Base-by-base conservation (phyloP, 306 rosid species). In the Pyrus betulifolia region DNA sequence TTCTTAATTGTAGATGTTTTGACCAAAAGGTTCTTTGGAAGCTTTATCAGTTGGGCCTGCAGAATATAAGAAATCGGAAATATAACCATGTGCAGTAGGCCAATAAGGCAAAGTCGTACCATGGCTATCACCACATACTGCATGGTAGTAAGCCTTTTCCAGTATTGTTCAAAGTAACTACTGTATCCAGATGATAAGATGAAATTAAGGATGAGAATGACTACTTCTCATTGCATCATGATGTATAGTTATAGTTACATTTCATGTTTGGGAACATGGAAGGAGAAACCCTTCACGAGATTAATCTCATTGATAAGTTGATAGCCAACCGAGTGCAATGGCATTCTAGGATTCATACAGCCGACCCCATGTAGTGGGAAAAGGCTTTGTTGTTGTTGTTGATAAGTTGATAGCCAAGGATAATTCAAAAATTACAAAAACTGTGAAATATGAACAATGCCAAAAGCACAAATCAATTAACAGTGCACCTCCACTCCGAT, bases 1-100 rank as follows among this genome's bases (percentile, higher is more conserved):
- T 90, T 88, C 84, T 87, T 88, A 21, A 95, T 88, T 62, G 84
- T 81, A 22, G 90, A 45, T 31, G 88, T 84, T 79, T 89, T 95
- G 4, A 87, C 89, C 89, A 89, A 67, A 81, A 92, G 91, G 76
- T 88, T 89, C 86, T 88, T 95, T 27, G 96, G 97, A 80, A 95
- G 91, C 92, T 89, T 89, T 67, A 33, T 75, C 51, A 95, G 85
- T 84, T 92, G 87, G 61, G 90, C 87, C 97, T 92, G 84, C 75
- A 83, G 66, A 55, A 49, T 69, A 74, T 11, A 38, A 75, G 17
- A 57, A 15, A 28, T 58, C 57, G 40, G 40, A 66, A 76, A 19
- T 65, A 65, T 46, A 76, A 38, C 23, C 19, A 27, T 25, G 49
- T 13, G 60, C 27, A 45, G 62, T 12, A 64, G 11, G 73, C 46